Conservation (phyloP, 1,284 basidiomycete species). For the Heterobasidion annosum region DNA sequence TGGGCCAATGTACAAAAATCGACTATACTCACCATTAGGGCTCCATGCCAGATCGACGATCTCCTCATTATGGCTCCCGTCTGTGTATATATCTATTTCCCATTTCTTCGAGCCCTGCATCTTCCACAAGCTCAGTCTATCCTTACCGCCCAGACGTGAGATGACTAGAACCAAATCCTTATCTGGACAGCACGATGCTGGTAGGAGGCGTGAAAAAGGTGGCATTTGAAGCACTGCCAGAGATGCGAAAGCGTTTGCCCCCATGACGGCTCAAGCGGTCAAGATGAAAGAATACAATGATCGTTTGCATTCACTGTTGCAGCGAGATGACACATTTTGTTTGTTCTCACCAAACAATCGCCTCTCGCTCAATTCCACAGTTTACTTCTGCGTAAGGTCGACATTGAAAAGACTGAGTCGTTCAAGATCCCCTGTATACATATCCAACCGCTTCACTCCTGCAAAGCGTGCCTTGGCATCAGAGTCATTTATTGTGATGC, state of each 20-base stretch:
- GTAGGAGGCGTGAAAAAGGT: conserved; percentile 44
- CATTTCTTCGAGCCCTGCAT: conserved; percentile 71
- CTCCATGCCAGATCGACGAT: conserved; percentile 67
- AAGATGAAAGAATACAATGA: neutral
- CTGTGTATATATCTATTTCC: conserved; percentile 55
- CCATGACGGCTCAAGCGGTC: neutral
- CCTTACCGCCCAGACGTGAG: conserved; percentile 52
- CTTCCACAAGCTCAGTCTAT: conserved; percentile 70
- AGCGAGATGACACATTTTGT: too few species aligned
- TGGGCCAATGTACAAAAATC: conserved; percentile 3
- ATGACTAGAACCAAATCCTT: conserved; percentile 70
- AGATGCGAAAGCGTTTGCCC: conserved; percentile 30
- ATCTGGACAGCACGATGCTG: conserved; percentile 72
- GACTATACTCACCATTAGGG: conserved; percentile 54
- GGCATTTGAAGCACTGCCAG: conserved; percentile 52
- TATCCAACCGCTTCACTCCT: neutral
- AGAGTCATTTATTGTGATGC: conserved; percentile 35
- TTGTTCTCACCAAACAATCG: too few species aligned
- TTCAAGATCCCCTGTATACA: neutral
- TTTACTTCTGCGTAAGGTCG: too few species aligned
- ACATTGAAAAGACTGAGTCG: too few species aligned
- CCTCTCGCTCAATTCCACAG: too few species aligned
- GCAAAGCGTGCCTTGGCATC: neutral
- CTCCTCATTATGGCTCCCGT: conserved; percentile 33
- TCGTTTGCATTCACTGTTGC: too few species aligned